Percentiles rank a stretch among this genome's conserved stretches.
These are phyloP conservation scores for Nothophoma quercina DNA, from an alignment of 2,329 filamentous ascomycete species.

Conservation along the genomic window DNA sequence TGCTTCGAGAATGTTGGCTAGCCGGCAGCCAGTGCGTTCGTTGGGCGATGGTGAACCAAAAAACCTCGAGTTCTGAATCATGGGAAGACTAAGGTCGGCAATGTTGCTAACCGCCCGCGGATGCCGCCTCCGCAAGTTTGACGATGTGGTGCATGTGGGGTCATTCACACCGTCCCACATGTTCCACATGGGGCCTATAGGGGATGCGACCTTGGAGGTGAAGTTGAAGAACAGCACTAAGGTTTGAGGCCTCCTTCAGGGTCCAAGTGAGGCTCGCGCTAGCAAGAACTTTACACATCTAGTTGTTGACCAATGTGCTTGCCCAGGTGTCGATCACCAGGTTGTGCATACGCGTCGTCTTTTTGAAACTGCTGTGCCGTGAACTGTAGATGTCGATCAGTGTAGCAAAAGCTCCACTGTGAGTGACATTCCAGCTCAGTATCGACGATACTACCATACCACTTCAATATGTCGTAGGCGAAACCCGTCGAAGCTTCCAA, in stretches of 20 bases:
- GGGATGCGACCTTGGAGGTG: background rate
- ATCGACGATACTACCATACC: background rate
- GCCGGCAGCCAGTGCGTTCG: background rate
- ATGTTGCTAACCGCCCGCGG: background rate
- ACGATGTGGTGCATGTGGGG: constrained; percentile 12
- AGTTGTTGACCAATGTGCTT: background rate
- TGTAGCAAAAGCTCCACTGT: background rate
- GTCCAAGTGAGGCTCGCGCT: constrained; percentile 1
- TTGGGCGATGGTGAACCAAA: constrained; percentile 1
- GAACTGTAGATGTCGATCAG: constrained; percentile 5
- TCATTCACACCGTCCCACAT: constrained; percentile 8
- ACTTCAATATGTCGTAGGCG: background rate
- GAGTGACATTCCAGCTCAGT: background rate
- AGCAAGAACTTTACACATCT: background rate
- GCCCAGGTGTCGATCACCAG: constrained; percentile 2
- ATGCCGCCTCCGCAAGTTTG: constrained; percentile 2
- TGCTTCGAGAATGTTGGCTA: constrained; percentile 1
- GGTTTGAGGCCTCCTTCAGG: background rate
- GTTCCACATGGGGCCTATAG: constrained; percentile 6
- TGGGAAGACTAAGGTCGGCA: background rate
- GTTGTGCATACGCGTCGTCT: constrained; percentile 1
- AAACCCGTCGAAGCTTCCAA: background rate
- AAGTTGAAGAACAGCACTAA: background rate
- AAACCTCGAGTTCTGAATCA: background rate
- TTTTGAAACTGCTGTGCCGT: constrained; percentile 4